Evolutionary conservation across 2,329 filamentous ascomycete genomes (phyloP).

Genomic region (Hypoxylon sp.): DNA sequence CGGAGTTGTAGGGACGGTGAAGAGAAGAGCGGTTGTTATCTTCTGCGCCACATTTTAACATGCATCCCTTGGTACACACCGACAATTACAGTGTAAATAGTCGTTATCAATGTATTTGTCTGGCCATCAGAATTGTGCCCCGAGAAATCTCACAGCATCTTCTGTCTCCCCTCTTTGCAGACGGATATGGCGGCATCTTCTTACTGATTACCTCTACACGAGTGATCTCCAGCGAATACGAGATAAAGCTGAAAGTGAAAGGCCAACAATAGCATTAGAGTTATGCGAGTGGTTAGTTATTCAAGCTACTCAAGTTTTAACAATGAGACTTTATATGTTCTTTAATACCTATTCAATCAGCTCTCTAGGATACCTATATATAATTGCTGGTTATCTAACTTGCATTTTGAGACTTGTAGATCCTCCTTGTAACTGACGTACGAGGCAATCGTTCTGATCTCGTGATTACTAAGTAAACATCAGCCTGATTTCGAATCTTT

Average conservation of each 20-base stretch:
- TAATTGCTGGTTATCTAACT: no score
- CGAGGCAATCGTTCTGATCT: no score
- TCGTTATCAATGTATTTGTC: not conserved
- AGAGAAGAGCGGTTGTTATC: slow-evolving; percentile 9
- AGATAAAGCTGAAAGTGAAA: not conserved
- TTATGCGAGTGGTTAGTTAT: not conserved
- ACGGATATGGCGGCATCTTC: not conserved
- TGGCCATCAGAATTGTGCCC: not conserved
- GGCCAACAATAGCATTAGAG: not conserved
- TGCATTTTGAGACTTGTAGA: no score
- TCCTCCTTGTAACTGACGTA: no score
- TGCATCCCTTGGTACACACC: slow-evolving; percentile 1
- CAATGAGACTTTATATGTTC: not conserved
- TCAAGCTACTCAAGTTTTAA: not conserved
- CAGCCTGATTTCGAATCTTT: no score
- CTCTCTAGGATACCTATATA: no score
- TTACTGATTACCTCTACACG: not conserved
- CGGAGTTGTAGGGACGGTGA: not conserved
- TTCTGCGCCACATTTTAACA: slow-evolving; percentile 20
- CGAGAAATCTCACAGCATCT: not conserved
- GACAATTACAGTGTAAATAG: not conserved
- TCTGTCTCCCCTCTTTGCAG: not conserved
- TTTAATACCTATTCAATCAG: no score
- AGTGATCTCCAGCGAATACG: not conserved
- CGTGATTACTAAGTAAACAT: not conserved